These are phyloP conservation scores for Solanum virginianum DNA, from an alignment of 257 asterid species.

Conservation along the genomic window DNA sequence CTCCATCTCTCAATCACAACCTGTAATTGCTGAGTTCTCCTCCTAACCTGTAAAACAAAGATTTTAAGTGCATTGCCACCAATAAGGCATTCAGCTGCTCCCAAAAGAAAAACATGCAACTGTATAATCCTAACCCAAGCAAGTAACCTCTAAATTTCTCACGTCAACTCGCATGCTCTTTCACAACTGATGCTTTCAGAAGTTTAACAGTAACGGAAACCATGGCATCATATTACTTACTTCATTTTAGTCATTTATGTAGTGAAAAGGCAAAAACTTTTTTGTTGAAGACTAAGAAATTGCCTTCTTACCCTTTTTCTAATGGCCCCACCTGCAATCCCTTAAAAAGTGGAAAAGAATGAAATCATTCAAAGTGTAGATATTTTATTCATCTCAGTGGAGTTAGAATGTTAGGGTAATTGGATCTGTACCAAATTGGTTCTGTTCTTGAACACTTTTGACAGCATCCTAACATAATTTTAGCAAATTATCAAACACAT, in stretches of 20 bases:
- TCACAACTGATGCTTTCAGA: neutral
- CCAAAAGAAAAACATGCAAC: neutral
- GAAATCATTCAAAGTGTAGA: neutral
- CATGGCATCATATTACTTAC: neutral
- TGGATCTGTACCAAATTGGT: neutral
- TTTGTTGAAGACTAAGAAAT: neutral
- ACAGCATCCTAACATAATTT: neutral
- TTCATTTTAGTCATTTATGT: neutral
- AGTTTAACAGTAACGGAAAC: neutral
- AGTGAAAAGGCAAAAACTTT: neutral
- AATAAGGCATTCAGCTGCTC: neutral
- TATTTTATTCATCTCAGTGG: neutral
- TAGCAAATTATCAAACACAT: neutral
- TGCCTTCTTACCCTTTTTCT: neutral
- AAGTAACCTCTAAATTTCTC: neutral
- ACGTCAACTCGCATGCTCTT: neutral
- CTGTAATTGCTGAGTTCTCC: constrained; percentile 40
- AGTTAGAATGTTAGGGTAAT: neutral
- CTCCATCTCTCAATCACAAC: constrained; percentile 69
- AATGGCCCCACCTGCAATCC: neutral
- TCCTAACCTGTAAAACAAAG: constrained; percentile 35
- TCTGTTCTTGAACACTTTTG: neutral
- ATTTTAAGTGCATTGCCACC: neutral
- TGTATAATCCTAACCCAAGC: neutral
- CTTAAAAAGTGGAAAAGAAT: neutral